Evolutionary conservation across 768 basidiomycete genomes (phyloP), one percentile per base, ranked within the genome.

Genomic region (Hortiboletus campestris): DNA sequence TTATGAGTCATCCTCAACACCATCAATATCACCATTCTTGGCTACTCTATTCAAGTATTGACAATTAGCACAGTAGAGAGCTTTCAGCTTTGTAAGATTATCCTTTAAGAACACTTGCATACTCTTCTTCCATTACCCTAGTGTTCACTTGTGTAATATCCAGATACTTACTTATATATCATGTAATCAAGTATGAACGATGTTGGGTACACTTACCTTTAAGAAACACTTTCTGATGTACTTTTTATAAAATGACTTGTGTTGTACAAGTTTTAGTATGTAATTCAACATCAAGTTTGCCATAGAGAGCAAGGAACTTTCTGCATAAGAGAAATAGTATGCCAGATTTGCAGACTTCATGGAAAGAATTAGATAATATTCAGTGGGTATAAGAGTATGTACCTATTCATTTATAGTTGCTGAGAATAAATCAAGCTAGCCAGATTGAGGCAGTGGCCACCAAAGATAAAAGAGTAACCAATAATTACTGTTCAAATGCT

Each of bases 271-370:
- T 63, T 25, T 25, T 25, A 25, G 25, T 25, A 25, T 25, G 25
- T 25, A 25, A 25, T 25, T 25, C 25, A 25, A 67, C 89, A 97
- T 94, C 58, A 90, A 64, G 66, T 88, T 90, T 76, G 55, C 95
- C 76, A 66, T 93, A 95, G 71, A 0, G 91, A 94, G 73, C 43
- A 97, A 71, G 51, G 86, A 85, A 36, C 80, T 82, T 72, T 95
- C 90, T 4, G 87, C 74, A 69, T 94, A 97, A 28, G 86, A 85
- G 2, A 91, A 88, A 67, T 93, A 97, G 67, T 96, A 92, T 12
- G 86, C 86, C 40, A 96, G 73, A 65, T 91, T 96, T 2, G 91
- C 78, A 29, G 85, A 85, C 94, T 96, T 67, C 0, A 14, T 36
- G 49, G 36, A 25, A 73, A 57, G 20, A 51, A 49, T 58, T 40